A percentile compares a stretch with the other conserved stretches of the same genome.
phyloP scores from a whole-genome alignment of 768 basidiomycete genomes.

The Rhizopogon vinicolor region DNA sequence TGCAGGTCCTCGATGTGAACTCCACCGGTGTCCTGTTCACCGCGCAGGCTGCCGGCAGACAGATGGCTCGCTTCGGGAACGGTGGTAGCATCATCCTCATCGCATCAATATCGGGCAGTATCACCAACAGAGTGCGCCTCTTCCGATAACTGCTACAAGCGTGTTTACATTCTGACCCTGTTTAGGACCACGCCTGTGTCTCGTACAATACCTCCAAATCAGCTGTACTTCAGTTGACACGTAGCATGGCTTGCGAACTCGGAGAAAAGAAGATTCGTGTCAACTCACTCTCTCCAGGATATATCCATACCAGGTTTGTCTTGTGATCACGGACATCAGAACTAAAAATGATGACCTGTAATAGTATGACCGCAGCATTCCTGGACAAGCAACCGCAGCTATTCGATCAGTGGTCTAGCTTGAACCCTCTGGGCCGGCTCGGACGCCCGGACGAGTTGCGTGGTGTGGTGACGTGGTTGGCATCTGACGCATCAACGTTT shows the following conservation, averaged over 20 bases:
- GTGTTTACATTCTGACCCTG: constrained; percentile 1
- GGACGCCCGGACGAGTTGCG: constrained; percentile 70
- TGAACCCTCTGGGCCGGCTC: constrained; percentile 69
- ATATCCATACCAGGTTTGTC: constrained; percentile 64
- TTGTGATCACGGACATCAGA: background rate
- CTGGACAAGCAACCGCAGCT: constrained; percentile 62
- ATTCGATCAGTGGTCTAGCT: constrained; percentile 57
- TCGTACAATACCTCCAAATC: constrained; percentile 77
- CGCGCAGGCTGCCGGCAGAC: too few species aligned
- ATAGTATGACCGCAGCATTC: constrained; percentile 71
- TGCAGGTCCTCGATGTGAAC: too few species aligned
- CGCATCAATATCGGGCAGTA: constrained; percentile 59
- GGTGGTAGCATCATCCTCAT: constrained; percentile 56
- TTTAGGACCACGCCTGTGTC: constrained; percentile 68
- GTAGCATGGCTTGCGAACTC: constrained; percentile 80
- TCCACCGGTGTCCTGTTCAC: too few species aligned
- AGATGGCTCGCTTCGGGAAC: too few species aligned
- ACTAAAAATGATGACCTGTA: background rate
- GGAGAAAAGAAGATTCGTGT: constrained; percentile 63
- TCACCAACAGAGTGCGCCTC: constrained; percentile 59
- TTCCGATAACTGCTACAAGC: background rate
- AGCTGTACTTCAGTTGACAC: constrained; percentile 74
- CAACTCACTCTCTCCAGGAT: constrained; percentile 72
- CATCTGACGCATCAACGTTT: constrained; percentile 71
- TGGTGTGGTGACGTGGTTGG: constrained; percentile 68